phyloP scores from a whole-genome alignment of 805 yeast species.

The Metschnikowia henanensis region DNA sequence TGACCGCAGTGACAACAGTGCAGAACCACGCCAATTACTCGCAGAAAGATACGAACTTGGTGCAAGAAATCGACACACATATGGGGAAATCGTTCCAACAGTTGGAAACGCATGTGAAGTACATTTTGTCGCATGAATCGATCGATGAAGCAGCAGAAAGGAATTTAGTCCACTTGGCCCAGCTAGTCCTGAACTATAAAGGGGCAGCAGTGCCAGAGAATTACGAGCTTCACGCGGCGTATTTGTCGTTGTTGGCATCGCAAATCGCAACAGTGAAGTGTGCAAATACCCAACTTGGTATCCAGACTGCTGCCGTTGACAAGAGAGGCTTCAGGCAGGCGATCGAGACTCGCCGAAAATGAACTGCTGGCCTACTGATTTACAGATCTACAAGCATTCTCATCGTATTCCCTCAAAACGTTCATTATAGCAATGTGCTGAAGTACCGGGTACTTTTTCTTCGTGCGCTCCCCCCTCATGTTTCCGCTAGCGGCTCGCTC shows the following conservation, averaged over 20 bases:
- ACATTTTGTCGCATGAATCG: slow-evolving; percentile 18
- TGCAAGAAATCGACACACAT: slow-evolving; percentile 11
- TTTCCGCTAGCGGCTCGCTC: slow-evolving; percentile 5
- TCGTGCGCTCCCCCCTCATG: too few relatives aligned
- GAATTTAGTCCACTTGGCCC: slow-evolving; percentile 30
- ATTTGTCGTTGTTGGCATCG: slow-evolving; percentile 31
- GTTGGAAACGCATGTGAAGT: slow-evolving; percentile 23
- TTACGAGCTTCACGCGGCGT: slow-evolving; percentile 24
- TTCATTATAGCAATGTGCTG: too few relatives aligned
- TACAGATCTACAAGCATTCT: background rate
- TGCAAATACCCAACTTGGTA: slow-evolving; percentile 13
- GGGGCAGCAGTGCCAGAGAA: slow-evolving; percentile 9
- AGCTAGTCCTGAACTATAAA: slow-evolving; percentile 20
- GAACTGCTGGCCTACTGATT: background rate
- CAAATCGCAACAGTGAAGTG: slow-evolving; percentile 23
- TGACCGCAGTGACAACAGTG: slow-evolving; percentile 33
- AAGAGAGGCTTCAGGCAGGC: slow-evolving; percentile 1
- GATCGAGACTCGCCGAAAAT: background rate
- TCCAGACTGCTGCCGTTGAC: slow-evolving; percentile 7
- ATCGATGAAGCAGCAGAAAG: slow-evolving; percentile 9
- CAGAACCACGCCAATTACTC: slow-evolving; percentile 28
- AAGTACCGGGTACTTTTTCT: too few relatives aligned
- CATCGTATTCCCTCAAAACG: too few relatives aligned
- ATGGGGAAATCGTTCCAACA: slow-evolving; percentile 20
- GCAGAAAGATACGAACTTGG: slow-evolving; percentile 12